Evolutionary conservation across 2,329 filamentous ascomycete species (phyloP), one percentile per base, ranked within the genome.

Genomic region (Teratosphaeria gauchensis): DNA sequence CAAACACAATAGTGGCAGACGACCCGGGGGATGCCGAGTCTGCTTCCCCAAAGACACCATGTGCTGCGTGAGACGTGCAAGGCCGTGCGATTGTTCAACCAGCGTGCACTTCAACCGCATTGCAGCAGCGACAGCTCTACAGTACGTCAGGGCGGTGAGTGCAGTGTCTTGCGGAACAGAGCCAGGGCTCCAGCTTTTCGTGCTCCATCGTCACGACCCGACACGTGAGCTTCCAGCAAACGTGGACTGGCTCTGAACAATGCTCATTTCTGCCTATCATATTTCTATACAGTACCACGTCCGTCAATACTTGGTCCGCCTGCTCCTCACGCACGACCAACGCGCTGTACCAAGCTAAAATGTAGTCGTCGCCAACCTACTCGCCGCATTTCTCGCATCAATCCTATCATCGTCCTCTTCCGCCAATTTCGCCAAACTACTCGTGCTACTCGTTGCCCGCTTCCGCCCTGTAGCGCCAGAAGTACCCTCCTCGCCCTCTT

Each of bases 331-430:
- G 24, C 24, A 28, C 24, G 24, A 2, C 24, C 24, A 28, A 28
- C 24, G 24, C 24, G 24, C 24, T 28, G 24, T 11, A 14, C 7
- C 16, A 21, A 19, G 11, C 19, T 55, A 97, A 74, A 96, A 96
- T 19, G 92, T 96, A 78, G 92, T 96, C 65, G 91, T 89, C 54
- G 92, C 94, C 77, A 99, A 78, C 70, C 94, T 84, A 75, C 90
- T 96, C 38, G 94, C 94, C 56, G 94, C 94, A 76, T 97, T 99
- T 74, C 89, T 85, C 51, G 94, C 94, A 80, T 99, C 94, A 60
- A 99, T 85, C 57, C 92, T 83, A 74, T 99, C 94, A 68, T 96
- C 91, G 68, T 96, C 92, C 69, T 95, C 90, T 69, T 92, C 89
- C 61, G 81, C 79, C 53, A 63, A 64, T 48, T 61, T 59, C 54